These are phyloP conservation scores for Penicillium longicatenatum DNA, from an alignment of 495 filamentous ascomycete genomes.

Conservation along the genomic window DNA sequence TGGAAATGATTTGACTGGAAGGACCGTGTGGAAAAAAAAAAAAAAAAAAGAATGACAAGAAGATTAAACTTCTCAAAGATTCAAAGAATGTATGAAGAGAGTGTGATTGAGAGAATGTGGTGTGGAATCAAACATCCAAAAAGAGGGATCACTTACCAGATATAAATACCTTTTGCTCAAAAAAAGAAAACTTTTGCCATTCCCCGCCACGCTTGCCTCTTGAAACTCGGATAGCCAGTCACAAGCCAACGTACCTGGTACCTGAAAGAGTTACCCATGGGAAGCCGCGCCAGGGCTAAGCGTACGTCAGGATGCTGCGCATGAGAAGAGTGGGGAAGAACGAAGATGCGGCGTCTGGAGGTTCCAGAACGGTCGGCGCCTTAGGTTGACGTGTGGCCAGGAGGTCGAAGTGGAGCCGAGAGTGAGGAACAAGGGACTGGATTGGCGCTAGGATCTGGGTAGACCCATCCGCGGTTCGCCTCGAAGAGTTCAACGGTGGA, in stretches of 20 bases:
- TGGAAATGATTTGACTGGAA: conserved; percentile 21
- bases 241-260: conserved; percentile 22
- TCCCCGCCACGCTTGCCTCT: conserved; percentile 21
- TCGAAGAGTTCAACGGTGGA: not conserved
- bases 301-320: not conserved
- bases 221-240: conserved; percentile 11
- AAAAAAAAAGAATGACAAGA: conserved; percentile 30
- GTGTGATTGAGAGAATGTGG: conserved; percentile 24
- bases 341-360: conserved; percentile 1
- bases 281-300: conserved; percentile 3
- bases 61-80: conserved; percentile 20
- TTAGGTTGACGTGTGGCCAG: conserved; percentile 20
- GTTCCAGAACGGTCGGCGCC: conserved; percentile 24
- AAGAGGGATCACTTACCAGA: not conserved
- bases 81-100: conserved; percentile 16
- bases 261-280: conserved; percentile 20
- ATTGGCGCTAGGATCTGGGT: conserved; percentile 6
- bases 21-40: not conserved
- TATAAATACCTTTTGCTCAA: conserved; percentile 25
- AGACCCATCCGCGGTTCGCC: conserved; percentile 1
- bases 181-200: conserved; percentile 15
- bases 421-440: not conserved
- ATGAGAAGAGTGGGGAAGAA: conserved; percentile 12
- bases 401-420: conserved; percentile 10
- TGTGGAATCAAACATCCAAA: conserved; percentile 3